Evolutionary conservation across 108 stramenopile species (phyloP), one percentile per base, ranked within the genome.

Genomic region (Nannochloropsis oceanica): DNA sequence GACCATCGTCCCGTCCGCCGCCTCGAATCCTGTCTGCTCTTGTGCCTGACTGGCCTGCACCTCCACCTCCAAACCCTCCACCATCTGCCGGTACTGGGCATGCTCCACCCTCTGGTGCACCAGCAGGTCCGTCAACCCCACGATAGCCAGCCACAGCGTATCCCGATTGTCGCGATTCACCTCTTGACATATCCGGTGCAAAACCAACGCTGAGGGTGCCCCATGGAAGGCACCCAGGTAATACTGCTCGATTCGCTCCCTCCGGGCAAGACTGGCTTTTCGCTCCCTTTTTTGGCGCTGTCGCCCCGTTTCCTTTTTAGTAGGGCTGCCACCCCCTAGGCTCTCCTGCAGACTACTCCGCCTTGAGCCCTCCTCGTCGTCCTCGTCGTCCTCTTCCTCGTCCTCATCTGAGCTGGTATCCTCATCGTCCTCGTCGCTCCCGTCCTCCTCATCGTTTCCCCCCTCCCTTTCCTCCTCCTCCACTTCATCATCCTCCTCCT

Each of bases 71-170:
- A 14, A 11, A 0, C 44, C 50, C 27, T 44, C 18, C 25, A 27
- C 44, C 81, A 85, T 26, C n/a, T 13, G 12, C 59, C 87, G 26
- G 26, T 84, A 89, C 26, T n/a, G 25, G 44, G 27, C 86, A 18
- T 85, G 59, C 13, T 43, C 44, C 26, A 89, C 0, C n/a, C 89
- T 85, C 44, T 82, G 44, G 80, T 89, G 86, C 25, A 84, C 50
- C 46, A 82, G 90, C 79, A 88, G 89, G 87, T 89, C 89, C 25
- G 91, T 91, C 27, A 90, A 79, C 13, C 91, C 91, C 43, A 92
- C 82, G 85, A 91, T 90, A 22, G 91, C 89, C 26, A 91, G 87
- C 91, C 91, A 92, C 27, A 89, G 44, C 79, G 88, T 43, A 43
- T 91, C 89, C 80, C 83, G 80, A 25, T 42, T 85, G 86, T 82